phyloP scores from a whole-genome alignment of 305 asterid genomes.

The Caryopteris hybrid region DNA sequence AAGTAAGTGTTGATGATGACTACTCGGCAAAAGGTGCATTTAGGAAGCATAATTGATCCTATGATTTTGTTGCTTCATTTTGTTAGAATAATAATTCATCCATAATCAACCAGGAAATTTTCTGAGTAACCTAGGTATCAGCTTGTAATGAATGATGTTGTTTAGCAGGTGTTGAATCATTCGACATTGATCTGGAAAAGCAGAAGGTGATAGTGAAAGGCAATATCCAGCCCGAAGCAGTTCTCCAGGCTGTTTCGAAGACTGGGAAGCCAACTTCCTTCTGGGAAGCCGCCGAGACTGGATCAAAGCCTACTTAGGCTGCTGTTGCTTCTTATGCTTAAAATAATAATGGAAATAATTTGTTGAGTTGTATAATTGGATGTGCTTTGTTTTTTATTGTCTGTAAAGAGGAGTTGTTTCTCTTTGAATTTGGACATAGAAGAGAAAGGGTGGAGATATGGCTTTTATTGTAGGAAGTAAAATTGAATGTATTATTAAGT shows the following conservation, averaged over 20 bases:
- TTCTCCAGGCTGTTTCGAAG: constrained; percentile 70
- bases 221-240: constrained; percentile 60
- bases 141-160: background rate
- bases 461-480: background rate
- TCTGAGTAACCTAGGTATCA: background rate
- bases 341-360: constrained; percentile 5
- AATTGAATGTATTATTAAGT: too few relatives aligned
- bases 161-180: constrained; percentile 67
- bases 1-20: background rate
- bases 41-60: background rate
- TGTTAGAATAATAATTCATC: background rate
- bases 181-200: constrained; percentile 64
- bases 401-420: background rate
- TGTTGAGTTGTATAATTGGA: background rate
- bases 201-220: constrained; percentile 79
- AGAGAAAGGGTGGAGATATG: background rate
- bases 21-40: background rate
- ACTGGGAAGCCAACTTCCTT: constrained; percentile 75
- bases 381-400: background rate
- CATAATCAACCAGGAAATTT: background rate
- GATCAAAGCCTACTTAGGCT: constrained; percentile 26
- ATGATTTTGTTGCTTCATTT: background rate
- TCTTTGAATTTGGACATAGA: background rate
- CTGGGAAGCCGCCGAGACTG: constrained; percentile 56
- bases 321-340: constrained; percentile 21